Conservation (phyloP, 164 flowering plant genomes). For the Chimonanthus praecox region DNA sequence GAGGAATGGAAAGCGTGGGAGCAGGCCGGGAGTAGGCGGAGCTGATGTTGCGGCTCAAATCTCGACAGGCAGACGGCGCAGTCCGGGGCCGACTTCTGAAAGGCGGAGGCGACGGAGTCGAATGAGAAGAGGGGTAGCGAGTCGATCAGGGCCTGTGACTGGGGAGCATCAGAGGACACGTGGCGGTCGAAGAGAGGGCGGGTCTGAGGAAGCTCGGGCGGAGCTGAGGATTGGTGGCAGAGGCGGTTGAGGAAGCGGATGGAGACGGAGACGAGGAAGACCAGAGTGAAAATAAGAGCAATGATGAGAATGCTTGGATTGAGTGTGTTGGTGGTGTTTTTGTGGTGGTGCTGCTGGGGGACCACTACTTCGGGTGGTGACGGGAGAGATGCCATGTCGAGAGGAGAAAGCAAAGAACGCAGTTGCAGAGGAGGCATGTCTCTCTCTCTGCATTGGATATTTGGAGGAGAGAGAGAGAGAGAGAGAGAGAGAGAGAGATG, state of each 20-base stretch:
- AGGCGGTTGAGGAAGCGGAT: constrained; percentile 16
- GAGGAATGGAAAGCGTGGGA: constrained; percentile 80
- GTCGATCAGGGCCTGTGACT: constrained; percentile 25
- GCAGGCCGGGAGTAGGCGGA: constrained; percentile 77
- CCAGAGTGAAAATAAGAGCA: constrained; percentile 25
- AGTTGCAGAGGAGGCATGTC: not conserved
- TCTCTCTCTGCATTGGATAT: not conserved
- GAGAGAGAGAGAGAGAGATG: not conserved
- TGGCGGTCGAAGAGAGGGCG: constrained; percentile 15
- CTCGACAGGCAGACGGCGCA: constrained; percentile 87
- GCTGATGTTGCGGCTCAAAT: constrained; percentile 66
- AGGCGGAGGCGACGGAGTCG: constrained; percentile 27
- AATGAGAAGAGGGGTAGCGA: constrained; percentile 59
- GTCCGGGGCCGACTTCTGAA: constrained; percentile 31
- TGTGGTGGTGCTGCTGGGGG: constrained; percentile 1
- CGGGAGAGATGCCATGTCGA: not conserved
- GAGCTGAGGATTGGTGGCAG: constrained; percentile 8
- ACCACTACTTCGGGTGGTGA: not conserved
- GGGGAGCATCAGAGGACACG: constrained; percentile 9
- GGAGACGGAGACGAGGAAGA: constrained; percentile 31
- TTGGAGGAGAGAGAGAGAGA: not conserved
- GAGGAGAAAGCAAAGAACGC: not conserved
- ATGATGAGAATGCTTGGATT: constrained; percentile 37
- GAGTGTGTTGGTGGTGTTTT: constrained; percentile 1
- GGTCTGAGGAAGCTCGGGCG: constrained; percentile 4